Evolutionary conservation across 208 protist genomes (phyloP).

Genomic region (Novymonas esmeraldas): DNA sequence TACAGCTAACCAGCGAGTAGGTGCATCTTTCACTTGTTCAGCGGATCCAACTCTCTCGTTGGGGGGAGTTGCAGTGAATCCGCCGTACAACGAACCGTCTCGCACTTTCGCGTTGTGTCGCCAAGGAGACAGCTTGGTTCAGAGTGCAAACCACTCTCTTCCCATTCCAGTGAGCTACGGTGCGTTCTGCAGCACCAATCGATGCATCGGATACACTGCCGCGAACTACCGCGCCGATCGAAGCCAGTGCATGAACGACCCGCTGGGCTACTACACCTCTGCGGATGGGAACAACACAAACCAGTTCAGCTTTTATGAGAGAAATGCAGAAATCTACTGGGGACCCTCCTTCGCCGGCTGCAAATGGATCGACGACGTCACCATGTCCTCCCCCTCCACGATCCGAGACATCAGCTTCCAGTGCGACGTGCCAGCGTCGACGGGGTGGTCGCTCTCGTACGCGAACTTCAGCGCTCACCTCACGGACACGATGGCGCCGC

Average conservation of each 20-base stretch:
- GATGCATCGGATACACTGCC: constrained; percentile 22
- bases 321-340: neutral
- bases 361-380: constrained; percentile 31
- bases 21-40: neutral
- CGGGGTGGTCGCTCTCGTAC: constrained; percentile 28
- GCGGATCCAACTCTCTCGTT: neutral
- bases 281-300: constrained; percentile 30
- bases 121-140: constrained; percentile 8
- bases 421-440: constrained; percentile 26
- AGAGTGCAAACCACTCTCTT: neutral
- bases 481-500: constrained; percentile 29
- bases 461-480: constrained; percentile 25
- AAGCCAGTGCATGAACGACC: neutral
- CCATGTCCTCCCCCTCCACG: constrained; percentile 26
- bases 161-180: constrained; percentile 12
- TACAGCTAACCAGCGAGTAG: neutral
- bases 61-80: neutral
- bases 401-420: constrained; percentile 33
- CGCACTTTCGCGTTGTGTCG: constrained; percentile 13
- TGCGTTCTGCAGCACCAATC: constrained; percentile 14
- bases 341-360: neutral
- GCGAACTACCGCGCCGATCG: constrained; percentile 27
- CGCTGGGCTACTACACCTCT: constrained; percentile 28
- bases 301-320: constrained; percentile 34
- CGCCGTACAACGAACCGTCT: constrained; percentile 12